These are phyloP conservation scores for Cladophialophora psammophila DNA, from an alignment of 2,329 filamentous ascomycete genomes.

Conservation along the genomic window DNA sequence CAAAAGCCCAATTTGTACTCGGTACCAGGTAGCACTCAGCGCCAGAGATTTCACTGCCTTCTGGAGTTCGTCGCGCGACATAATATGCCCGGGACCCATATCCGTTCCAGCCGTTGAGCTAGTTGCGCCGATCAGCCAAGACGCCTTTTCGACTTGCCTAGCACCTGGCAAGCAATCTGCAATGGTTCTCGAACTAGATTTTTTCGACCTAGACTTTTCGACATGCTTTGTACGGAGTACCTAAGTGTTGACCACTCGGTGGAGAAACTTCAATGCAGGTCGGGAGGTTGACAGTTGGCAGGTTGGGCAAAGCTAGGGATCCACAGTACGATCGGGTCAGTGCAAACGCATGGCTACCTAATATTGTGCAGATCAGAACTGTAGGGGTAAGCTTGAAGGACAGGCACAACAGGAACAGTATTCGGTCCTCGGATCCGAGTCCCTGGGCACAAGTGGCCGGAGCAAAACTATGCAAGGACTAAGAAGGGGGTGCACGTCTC, in stretches of 20 bases:
- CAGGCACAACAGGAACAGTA: background rate
- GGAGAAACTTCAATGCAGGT: constrained; percentile 3
- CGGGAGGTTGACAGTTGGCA: background rate
- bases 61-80: constrained; percentile 16
- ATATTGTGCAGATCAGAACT: constrained; percentile 3
- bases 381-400: constrained; percentile 1
- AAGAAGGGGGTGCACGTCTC: constrained; percentile 13
- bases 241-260: constrained; percentile 3
- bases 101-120: constrained; percentile 20
- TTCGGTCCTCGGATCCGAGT: background rate
- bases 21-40: constrained; percentile 14
- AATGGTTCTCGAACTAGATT: constrained; percentile 16
- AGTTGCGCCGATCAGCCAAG: constrained; percentile 19
- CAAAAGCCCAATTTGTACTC: constrained; percentile 11
- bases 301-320: constrained; percentile 7
- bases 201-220: constrained; percentile 19
- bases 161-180: constrained; percentile 18
- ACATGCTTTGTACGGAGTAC: constrained; percentile 13
- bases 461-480: background rate
- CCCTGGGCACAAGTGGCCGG: background rate
- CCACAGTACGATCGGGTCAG: constrained; percentile 3
- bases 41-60: constrained; percentile 15
- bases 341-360: background rate
- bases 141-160: constrained; percentile 12
- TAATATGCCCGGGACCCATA: constrained; percentile 18